A percentile compares a stretch with the other conserved stretches of the same genome.
Evolutionary conservation across 2,329 filamentous ascomycete genomes (phyloP).

Genomic region (Tolypocladium endophyticum): DNA sequence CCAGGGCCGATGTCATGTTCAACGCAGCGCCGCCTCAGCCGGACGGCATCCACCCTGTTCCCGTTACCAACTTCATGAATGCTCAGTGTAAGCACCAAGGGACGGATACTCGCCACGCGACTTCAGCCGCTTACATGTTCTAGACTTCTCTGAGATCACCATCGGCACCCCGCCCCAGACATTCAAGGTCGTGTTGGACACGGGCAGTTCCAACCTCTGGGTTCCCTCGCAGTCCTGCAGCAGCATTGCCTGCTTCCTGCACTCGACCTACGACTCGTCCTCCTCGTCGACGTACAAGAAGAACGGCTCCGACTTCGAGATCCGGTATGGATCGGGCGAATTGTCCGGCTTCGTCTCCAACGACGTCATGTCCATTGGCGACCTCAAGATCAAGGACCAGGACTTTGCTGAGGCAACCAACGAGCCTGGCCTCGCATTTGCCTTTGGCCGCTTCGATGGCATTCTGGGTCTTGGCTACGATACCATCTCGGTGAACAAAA

Average conservation of each 20-base stretch:
- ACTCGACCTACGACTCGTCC: slow-evolving; percentile 91
- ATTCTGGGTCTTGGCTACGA: slow-evolving; percentile 93
- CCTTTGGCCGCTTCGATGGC: slow-evolving; percentile 94
- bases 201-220: slow-evolving; percentile 98
- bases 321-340: slow-evolving; percentile 89
- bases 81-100: slow-evolving; percentile 69
- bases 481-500: slow-evolving; percentile 92
- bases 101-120: not conserved
- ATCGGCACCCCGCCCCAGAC: slow-evolving; percentile 84
- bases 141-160: slow-evolving; percentile 94
- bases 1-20: slow-evolving; percentile 69
- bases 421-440: slow-evolving; percentile 94
- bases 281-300: slow-evolving; percentile 83
- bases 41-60: slow-evolving; percentile 65
- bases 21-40: slow-evolving; percentile 57
- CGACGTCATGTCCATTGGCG: slow-evolving; percentile 78
- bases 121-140: not conserved
- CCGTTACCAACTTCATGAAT: slow-evolving; percentile 95
- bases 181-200: slow-evolving; percentile 98
- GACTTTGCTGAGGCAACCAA: slow-evolving; percentile 93
- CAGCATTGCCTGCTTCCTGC: slow-evolving; percentile 96
- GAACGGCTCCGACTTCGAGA: slow-evolving; percentile 88
- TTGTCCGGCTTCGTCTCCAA: slow-evolving; percentile 89
- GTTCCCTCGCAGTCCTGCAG: slow-evolving; percentile 82
- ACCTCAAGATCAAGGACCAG: slow-evolving; percentile 78